Evolutionary conservation across 495 filamentous ascomycete species (phyloP), one percentile per base, ranked within the genome.

Genomic region (Melanomma pulvis-pyrius): DNA sequence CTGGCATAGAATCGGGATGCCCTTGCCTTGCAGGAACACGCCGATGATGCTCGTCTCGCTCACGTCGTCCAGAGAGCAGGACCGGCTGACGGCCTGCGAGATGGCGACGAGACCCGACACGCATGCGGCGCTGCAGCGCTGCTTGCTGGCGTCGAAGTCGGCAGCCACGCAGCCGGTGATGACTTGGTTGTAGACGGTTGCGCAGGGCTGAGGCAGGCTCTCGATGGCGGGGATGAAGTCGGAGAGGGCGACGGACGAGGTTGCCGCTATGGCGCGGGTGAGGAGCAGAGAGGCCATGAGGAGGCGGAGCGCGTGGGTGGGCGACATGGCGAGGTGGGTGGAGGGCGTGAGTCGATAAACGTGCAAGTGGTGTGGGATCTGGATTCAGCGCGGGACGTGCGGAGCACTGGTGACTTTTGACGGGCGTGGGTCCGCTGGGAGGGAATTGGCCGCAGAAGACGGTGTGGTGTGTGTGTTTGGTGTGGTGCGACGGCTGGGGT

Each of bases 161-260:
- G n/a, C 15, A 1, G 59, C 46, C 15, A 8, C 9, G 60, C 67
- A 73, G 25, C 63, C 63, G 19, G 32, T 21, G 24, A 68, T 63
- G 15, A 11, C 13, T 25, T 21, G 17, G 6, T 49, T 65, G 65
- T 73, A 73, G 11, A 68, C 69, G 19, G 36, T 30, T 26, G 64
- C 24, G 65, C 71, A 73, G 15, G 21, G 28, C 22, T 44, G 9
- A 0, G 71, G 65, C 9, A 73, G 71, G 52, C 65, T 61, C 1
- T 62, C 34, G 34, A 71, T 46, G 26, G 49, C 60, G 1, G 68
- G 68, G n/a, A 36, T 59, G 60, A 73, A 73, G 32, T 67, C 63
- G n/a, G 68, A 65, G 29, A 73, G 55, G 28, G 69, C 30, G 32
- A 47, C 29, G 50, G 61, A 46, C 12, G 68, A 32, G 48, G 54